Conservation (phyloP, 345 rosid species). For the Chamaenerion angustifolium region DNA sequence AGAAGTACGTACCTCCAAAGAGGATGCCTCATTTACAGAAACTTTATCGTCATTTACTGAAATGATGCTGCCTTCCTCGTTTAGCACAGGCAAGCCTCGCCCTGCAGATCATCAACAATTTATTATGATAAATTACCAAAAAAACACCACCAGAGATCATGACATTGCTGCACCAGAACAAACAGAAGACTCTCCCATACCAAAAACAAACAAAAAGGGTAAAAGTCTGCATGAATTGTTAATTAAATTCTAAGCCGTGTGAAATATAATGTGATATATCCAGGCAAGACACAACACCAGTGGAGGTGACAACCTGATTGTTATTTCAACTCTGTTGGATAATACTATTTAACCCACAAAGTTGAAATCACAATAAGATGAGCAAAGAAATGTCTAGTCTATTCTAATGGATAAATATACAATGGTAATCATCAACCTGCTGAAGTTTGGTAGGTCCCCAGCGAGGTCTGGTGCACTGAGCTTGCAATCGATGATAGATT, state of each 20-base stretch:
- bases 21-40: slow-evolving; percentile 26
- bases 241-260: no score
- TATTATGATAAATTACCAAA: not conserved
- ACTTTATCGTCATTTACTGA: slow-evolving; percentile 42
- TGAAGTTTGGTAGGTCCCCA: slow-evolving; percentile 39
- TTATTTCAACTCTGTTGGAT: no score
- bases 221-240: no score
- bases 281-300: no score
- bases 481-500: slow-evolving; percentile 73
- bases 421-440: slow-evolving; percentile 27
- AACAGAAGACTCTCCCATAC: no score
- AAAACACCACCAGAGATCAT: no score
- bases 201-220: no score
- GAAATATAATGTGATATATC: no score
- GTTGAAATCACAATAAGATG: not conserved
- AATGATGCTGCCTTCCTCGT: slow-evolving; percentile 72
- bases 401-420: not conserved
- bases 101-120: slow-evolving; percentile 21
- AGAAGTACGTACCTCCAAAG: slow-evolving; percentile 46
- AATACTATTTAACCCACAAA: no score
- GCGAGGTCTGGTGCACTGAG: slow-evolving; percentile 60
- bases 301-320: no score
- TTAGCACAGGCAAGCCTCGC: slow-evolving; percentile 69
- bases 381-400: not conserved
- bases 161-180: no score